Base-by-base conservation (phyloP, 1,284 basidiomycete genomes). In the Pseudozyma sp. region DNA sequence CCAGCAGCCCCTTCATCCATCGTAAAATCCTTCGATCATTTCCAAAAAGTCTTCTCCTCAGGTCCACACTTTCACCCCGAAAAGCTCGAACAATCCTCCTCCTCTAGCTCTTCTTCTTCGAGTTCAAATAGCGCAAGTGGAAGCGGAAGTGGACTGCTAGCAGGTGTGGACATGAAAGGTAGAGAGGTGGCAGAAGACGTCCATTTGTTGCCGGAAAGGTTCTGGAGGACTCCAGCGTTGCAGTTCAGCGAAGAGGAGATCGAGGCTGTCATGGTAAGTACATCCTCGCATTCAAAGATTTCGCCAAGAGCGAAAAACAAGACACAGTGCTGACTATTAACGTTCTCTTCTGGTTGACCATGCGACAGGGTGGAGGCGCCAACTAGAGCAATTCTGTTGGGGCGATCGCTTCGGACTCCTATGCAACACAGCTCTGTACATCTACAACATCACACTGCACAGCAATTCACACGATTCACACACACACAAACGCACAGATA, bases 61-160 rank as follows among this genome's bases (percentile, higher is more conserved):
- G 83, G 83, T 35, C 83, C 83, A 2, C 83, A 85, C 47, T 85
- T 83, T 55, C 57, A 83, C 57, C 78, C 82, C 0, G 76, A 78
- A 8, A 83, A 83, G 48, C 59, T 83, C 12, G 35, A 75, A 51
- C 39, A 54, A 21, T 31, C 25, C 25, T 18, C 59, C 21, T 47
- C 64, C 11, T 25, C 52, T 5, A 43, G 57, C 7, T 50, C 61
- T 5, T 53, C 36, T 8, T 38, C 40, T 5, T 31, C 64, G 40
- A 19, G 7, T 13, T 49, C 48, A 16, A n/a, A 40, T 16, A 18
- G 11, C 19, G 11, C 5, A 19, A 48, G 21, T 5, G 19, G 12
- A n/a, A 44, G 48, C 25, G 44, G 36, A 13, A 47, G 66, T 42
- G 57, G 53, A 2, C n/a, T 59, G 36, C n/a, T 70, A 2, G 55